phyloP scores from a whole-genome alignment of 2,329 filamentous ascomycete genomes.

The Paracoccidioides brasiliensis region DNA sequence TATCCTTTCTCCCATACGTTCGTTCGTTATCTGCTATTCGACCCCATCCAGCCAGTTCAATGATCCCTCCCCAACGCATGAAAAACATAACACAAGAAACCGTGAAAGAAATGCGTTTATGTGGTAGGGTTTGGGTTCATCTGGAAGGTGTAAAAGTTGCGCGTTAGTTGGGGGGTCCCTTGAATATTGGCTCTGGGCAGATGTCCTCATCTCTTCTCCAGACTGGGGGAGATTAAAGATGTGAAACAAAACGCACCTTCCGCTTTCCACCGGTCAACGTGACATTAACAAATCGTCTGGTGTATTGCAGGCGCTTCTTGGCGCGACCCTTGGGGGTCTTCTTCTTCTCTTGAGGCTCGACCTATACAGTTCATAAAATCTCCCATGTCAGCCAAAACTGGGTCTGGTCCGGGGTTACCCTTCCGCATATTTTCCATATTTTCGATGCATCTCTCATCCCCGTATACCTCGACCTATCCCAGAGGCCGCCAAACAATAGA shows the following conservation, averaged over 20 bases:
- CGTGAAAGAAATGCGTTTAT: constrained; percentile 32
- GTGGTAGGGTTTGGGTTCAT: constrained; percentile 79
- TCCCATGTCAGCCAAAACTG: neutral
- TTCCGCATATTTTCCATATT: neutral
- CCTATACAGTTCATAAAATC: constrained; percentile 36
- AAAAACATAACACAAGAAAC: constrained; percentile 1
- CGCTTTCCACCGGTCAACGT: constrained; percentile 1
- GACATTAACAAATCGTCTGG: constrained; percentile 95
- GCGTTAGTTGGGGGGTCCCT: neutral
- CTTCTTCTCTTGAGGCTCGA: constrained; percentile 86
- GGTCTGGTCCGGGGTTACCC: neutral
- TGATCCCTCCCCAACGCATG: neutral
- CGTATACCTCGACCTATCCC: neutral
- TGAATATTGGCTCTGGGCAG: neutral
- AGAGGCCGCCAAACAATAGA: neutral
- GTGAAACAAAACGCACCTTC: neutral
- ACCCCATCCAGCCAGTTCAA: neutral
- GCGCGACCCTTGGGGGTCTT: constrained; percentile 96
- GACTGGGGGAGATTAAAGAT: neutral
- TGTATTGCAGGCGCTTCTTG: constrained; percentile 94
- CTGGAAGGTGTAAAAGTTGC: constrained; percentile 28
- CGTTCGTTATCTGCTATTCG: neutral
- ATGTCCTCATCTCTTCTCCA: neutral
- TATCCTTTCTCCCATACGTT: neutral
- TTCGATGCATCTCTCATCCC: neutral